phyloP scores from a whole-genome alignment of 192 early-diverging fungal genomes.

The Oehlia diaphana region DNA sequence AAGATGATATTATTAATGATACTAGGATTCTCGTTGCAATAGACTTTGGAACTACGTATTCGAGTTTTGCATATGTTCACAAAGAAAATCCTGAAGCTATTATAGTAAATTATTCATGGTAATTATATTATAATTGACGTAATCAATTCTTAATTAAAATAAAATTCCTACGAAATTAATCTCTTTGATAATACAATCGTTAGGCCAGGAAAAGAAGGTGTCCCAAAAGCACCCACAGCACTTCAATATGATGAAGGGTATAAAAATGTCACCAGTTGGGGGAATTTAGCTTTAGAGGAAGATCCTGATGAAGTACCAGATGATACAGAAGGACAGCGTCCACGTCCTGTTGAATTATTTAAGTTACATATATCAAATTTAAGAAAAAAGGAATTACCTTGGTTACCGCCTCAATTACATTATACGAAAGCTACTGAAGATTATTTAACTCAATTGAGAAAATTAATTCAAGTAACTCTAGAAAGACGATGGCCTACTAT shows the following conservation, averaged over 20 bases:
- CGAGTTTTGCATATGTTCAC: constrained; percentile 1
- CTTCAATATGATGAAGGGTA: constrained; percentile 21
- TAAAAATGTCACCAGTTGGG: constrained; percentile 5
- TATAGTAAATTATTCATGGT: background rate
- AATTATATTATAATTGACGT: background rate
- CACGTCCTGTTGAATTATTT: constrained; percentile 22
- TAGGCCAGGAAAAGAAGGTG: constrained; percentile 1
- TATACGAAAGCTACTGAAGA: constrained; percentile 13
- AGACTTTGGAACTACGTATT: constrained; percentile 15
- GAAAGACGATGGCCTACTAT: background rate
- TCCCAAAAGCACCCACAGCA: constrained; percentile 12
- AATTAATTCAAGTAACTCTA: background rate
- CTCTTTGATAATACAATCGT: background rate
- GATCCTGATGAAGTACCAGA: background rate
- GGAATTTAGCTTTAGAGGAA: background rate
- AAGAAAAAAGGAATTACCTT: constrained; percentile 2
- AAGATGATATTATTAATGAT: no score
- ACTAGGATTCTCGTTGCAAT: background rate
- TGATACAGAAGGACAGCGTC: background rate
- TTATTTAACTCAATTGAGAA: constrained; percentile 16
- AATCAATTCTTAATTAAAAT: no score
- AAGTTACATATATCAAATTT: constrained; percentile 25
- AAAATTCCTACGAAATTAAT: background rate
- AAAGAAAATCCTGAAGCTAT: background rate
- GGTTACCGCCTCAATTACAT: background rate